Evolutionary conservation across 2,329 filamentous ascomycete species (phyloP).

Genomic region (Arthroderma uncinatum): DNA sequence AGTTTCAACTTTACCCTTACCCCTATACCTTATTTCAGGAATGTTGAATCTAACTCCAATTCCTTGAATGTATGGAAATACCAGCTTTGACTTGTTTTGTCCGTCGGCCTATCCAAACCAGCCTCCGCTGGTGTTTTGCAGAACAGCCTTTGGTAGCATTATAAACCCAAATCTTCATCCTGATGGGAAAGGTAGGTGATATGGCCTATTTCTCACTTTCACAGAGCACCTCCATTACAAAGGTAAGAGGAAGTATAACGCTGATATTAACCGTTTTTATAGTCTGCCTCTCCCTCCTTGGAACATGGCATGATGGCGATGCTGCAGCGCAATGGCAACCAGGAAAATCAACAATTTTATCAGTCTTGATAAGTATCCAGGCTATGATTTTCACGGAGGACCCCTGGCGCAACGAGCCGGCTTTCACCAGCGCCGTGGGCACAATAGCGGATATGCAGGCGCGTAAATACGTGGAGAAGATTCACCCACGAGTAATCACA

Average conservation of each 20-base stretch:
- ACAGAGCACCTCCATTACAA: not conserved
- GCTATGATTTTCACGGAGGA: conserved; percentile 46
- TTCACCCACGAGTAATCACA: conserved; percentile 12
- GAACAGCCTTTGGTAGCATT: conserved; percentile 32
- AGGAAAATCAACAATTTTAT: conserved; percentile 40
- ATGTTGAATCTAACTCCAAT: not conserved
- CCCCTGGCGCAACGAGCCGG: conserved; percentile 47
- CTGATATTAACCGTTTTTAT: conserved; percentile 10
- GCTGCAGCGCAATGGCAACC: conserved; percentile 36
- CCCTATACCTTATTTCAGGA: too few relatives aligned
- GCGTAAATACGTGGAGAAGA: conserved; percentile 23
- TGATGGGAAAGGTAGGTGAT: conserved; percentile 36
- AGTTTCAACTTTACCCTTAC: too few relatives aligned
- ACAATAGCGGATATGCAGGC: conserved; percentile 14
- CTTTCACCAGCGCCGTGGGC: conserved; percentile 19
- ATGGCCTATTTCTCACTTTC: not conserved
- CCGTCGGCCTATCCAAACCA: conserved; percentile 31
- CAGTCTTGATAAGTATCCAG: conserved; percentile 47
- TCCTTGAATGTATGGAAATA: not conserved
- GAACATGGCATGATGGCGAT: conserved; percentile 38
- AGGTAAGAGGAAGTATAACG: not conserved
- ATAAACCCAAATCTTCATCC: conserved; percentile 46
- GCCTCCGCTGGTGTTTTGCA: conserved; percentile 36
- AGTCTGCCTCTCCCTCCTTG: conserved; percentile 43
- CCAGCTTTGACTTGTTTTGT: conserved; percentile 41